Conservation (phyloP, 371 early-diverging fungal species). For the Conidiobolus incongruus region DNA sequence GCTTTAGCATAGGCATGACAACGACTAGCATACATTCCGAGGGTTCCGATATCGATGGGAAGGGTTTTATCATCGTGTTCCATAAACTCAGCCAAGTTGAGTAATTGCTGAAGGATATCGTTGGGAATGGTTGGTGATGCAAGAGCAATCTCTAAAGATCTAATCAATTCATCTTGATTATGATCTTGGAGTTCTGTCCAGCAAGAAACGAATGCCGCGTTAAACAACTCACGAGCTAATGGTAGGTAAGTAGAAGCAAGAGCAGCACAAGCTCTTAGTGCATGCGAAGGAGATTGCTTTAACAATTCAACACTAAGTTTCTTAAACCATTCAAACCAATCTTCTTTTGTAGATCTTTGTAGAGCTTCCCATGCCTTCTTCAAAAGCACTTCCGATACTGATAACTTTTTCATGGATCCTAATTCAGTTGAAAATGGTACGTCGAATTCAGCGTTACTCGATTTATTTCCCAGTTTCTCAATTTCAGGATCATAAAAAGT, state of each 20-base stretch:
- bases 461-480: slow-evolving; percentile 8
- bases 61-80: slow-evolving; percentile 91
- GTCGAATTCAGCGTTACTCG: slow-evolving; percentile 10
- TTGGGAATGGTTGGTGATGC: slow-evolving; percentile 69
- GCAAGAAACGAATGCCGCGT: slow-evolving; percentile 92
- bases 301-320: slow-evolving; percentile 76
- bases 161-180: slow-evolving; percentile 80
- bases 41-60: slow-evolving; percentile 75
- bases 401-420: slow-evolving; percentile 29
- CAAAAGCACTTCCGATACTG: slow-evolving; percentile 70
- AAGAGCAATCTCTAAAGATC: slow-evolving; percentile 65
- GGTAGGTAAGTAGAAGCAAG: slow-evolving; percentile 67
- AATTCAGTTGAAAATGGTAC: slow-evolving; percentile 12
- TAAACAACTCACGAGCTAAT: slow-evolving; percentile 81
- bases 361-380: slow-evolving; percentile 86
- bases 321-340: slow-evolving; percentile 94
- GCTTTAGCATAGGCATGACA: slow-evolving; percentile 94
- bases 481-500: slow-evolving; percentile 2
- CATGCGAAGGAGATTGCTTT: slow-evolving; percentile 89
- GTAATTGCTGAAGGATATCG: slow-evolving; percentile 73
- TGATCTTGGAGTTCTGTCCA: slow-evolving; percentile 83
- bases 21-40: slow-evolving; percentile 75
- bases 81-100: slow-evolving; percentile 95
- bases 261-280: slow-evolving; percentile 71
- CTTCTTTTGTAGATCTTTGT: slow-evolving; percentile 76